Percentiles rank a stretch among this genome's conserved stretches.
Conservation (phyloP, 2,329 filamentous ascomycete species). For the Cladosporium oxysporum region DNA sequence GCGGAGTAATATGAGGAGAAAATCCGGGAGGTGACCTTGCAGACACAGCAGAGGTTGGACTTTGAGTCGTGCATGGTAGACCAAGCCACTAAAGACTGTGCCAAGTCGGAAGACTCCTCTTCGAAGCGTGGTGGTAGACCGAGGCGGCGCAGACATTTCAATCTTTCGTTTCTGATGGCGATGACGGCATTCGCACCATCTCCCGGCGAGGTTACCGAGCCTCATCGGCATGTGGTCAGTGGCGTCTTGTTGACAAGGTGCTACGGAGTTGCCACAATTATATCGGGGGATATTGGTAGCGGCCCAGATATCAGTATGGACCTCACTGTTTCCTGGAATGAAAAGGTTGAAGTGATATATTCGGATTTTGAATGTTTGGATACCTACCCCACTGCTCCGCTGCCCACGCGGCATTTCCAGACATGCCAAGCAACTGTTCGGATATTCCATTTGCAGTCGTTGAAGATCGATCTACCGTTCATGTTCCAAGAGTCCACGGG, state of each 20-base stretch:
- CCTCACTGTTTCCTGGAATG: neutral
- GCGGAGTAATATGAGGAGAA: slow-evolving; percentile 19
- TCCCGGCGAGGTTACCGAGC: neutral
- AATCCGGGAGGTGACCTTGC: neutral
- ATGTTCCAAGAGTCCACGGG: neutral
- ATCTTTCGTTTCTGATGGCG: neutral
- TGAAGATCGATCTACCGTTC: neutral
- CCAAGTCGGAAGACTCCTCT: slow-evolving; percentile 3
- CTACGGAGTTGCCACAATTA: neutral
- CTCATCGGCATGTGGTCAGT: neutral
- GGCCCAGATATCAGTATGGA: too few relatives aligned
- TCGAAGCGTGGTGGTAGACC: neutral
- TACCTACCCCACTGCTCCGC: neutral
- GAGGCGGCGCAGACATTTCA: neutral
- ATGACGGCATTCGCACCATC: neutral
- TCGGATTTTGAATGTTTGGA: neutral
- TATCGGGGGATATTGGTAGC: neutral
- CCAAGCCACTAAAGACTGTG: slow-evolving; percentile 4
- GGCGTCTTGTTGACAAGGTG: neutral
- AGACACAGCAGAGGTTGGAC: neutral
- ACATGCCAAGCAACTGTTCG: neutral
- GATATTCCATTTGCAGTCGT: neutral
- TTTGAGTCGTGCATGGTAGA: slow-evolving; percentile 7
- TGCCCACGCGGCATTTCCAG: neutral
- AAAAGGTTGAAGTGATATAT: neutral